Evolutionary conservation across 768 basidiomycete species (phyloP).

Genomic region (Polyporus arcularius): DNA sequence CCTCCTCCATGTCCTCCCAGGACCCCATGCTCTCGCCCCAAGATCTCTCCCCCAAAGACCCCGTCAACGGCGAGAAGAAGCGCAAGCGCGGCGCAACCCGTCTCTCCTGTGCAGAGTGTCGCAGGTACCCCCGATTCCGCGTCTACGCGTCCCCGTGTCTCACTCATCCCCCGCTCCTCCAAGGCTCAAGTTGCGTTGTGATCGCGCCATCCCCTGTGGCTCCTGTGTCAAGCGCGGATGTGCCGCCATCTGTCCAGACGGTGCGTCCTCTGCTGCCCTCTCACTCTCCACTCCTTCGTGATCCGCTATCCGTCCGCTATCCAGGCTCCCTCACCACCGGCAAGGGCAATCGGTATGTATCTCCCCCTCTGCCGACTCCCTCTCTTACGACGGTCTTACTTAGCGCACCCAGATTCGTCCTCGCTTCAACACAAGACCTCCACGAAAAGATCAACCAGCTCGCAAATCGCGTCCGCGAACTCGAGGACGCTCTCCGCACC

Average conservation of each 20-base stretch:
- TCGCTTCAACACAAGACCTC: constrained; percentile 77
- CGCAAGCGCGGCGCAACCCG: constrained; percentile 65
- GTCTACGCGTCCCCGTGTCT: background rate
- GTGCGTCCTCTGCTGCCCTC: constrained; percentile 34
- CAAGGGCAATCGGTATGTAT: constrained; percentile 73
- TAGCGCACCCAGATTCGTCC: constrained; percentile 57
- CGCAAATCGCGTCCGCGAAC: constrained; percentile 69
- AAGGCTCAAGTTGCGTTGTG: constrained; percentile 72
- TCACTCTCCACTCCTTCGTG: constrained; percentile 3
- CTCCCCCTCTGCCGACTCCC: background rate
- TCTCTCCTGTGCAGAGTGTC: constrained; percentile 79
- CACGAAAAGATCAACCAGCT: constrained; percentile 82
- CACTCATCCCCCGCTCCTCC: constrained; percentile 8
- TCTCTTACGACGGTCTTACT: constrained; percentile 12
- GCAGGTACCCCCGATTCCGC: constrained; percentile 48
- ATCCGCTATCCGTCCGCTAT: background rate
- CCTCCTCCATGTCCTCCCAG: constrained; percentile 16
- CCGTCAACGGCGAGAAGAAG: constrained; percentile 39
- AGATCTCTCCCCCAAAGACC: constrained; percentile 14
- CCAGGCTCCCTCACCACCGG: constrained; percentile 80
- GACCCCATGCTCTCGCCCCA: constrained; percentile 13
- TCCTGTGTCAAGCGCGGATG: constrained; percentile 82
- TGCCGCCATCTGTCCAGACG: constrained; percentile 82
- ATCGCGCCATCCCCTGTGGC: constrained; percentile 74
- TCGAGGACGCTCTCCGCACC: constrained; percentile 68